A percentile compares a stretch with the other conserved stretches of the same genome.
Evolutionary conservation across 306 rosid genomes (phyloP).

Genomic region (Medicago truncatula): DNA sequence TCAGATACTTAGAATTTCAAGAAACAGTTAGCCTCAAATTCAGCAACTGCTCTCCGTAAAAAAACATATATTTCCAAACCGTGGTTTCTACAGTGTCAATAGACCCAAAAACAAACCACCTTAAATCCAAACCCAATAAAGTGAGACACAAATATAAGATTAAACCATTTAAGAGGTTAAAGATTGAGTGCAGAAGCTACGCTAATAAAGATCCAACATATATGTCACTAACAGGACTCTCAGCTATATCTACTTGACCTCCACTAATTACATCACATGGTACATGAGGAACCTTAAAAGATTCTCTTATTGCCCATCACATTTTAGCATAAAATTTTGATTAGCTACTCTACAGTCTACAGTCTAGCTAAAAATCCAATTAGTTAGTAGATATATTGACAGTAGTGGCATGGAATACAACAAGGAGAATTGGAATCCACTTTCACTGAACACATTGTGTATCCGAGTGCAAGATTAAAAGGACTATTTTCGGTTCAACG

Average conservation of each 20-base stretch:
- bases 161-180: slow-evolving; percentile 2
- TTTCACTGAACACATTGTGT: slow-evolving; percentile 3
- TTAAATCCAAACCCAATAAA: too few relatives aligned
- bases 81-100: too few relatives aligned
- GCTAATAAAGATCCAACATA: neutral
- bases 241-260: neutral
- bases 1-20: too few relatives aligned
- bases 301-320: neutral
- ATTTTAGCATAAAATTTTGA: slow-evolving; percentile 19
- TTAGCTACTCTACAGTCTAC: slow-evolving; percentile 14
- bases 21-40: too few relatives aligned
- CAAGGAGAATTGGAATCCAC: slow-evolving; percentile 15
- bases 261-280: neutral
- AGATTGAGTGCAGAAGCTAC: neutral
- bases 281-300: neutral
- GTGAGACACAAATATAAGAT: too few relatives aligned
- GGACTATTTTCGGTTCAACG: neutral
- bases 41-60: too few relatives aligned
- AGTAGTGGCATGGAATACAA: slow-evolving; percentile 2
- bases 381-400: neutral
- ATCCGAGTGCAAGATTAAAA: slow-evolving; percentile 27
- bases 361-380: neutral
- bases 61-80: too few relatives aligned
- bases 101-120: too few relatives aligned
- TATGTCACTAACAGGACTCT: neutral